These are phyloP conservation scores for Pterulicium gracile DNA, from an alignment of 1,284 basidiomycete species.

Conservation along the genomic window DNA sequence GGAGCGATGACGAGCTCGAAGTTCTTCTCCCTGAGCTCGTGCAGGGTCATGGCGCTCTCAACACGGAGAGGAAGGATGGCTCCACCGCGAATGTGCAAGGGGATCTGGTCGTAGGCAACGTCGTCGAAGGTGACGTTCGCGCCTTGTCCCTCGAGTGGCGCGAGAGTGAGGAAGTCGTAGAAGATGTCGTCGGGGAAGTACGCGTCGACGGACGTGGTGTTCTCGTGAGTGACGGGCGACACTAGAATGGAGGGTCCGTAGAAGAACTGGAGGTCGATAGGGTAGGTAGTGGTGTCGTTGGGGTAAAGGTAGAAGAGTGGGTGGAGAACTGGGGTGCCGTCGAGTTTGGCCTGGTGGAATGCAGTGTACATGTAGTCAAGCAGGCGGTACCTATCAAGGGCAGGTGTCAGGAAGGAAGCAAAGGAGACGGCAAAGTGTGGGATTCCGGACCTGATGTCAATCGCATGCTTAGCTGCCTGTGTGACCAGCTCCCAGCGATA, in stretches of 20 bases:
- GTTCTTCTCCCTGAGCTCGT: slow-evolving; percentile 38
- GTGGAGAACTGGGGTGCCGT: slow-evolving; percentile 51
- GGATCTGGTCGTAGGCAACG: slow-evolving; percentile 46
- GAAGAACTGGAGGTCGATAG: slow-evolving; percentile 59
- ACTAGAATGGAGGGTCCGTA: slow-evolving; percentile 57
- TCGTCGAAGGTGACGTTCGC: slow-evolving; percentile 33
- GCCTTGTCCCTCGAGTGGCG: slow-evolving; percentile 35
- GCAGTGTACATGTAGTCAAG: slow-evolving; percentile 67
- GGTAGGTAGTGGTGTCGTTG: slow-evolving; percentile 43
- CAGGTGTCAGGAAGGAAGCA: neutral
- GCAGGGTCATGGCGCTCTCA: slow-evolving; percentile 47
- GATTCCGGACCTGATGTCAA: slow-evolving; percentile 48
- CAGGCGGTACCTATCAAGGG: slow-evolving; percentile 42
- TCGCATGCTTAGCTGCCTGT: slow-evolving; percentile 46
- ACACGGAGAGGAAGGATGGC: slow-evolving; percentile 43
- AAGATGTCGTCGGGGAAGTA: slow-evolving; percentile 57
- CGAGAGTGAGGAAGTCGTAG: slow-evolving; percentile 50
- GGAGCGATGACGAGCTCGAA: slow-evolving; percentile 58
- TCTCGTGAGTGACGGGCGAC: slow-evolving; percentile 55
- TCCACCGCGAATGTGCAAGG: slow-evolving; percentile 52
- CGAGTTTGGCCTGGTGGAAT: slow-evolving; percentile 45
- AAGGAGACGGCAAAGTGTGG: too few relatives aligned
- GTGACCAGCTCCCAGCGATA: slow-evolving; percentile 53
- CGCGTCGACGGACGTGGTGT: slow-evolving; percentile 44
- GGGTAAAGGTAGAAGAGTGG: slow-evolving; percentile 61